Base-by-base conservation (phyloP, 495 filamentous ascomycete species). In the Lasiosphaeriaceae sp. region DNA sequence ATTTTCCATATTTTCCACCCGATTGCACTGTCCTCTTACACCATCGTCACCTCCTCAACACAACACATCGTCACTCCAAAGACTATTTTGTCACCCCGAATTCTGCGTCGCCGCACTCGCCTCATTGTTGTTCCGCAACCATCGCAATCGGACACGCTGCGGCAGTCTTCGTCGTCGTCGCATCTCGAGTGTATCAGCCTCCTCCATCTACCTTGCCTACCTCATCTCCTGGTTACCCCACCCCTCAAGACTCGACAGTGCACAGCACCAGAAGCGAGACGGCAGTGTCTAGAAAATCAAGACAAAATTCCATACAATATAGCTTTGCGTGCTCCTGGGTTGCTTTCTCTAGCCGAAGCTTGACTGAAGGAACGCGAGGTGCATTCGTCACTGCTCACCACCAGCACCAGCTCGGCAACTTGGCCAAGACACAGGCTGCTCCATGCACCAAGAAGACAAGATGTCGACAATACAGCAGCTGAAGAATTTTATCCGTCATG, bases 401-500 rank as follows among this genome's bases (percentile, higher is more conserved):
- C 39, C 14, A n/a, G 14, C 39, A 43, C 39, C 14, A n/a, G 14
- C 39, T 43, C 39, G 39, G 5, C 39, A 14, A 43, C 39, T 43
- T 14, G 5, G n/a, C 16, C 14, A 17, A 43, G 39, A 5, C 8
- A 4, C 39, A 17, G 39, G 4, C 7, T 17, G 8, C 5, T 43
- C 2, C 11, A 34, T 31, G 24, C 22, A 31, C 46, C 22, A 43
- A 44, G 39, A 43, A 20, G 57, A 53, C 63, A 77, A 54, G 57
- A 90, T 90, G 87, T 88, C 86, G 66, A 90, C 89, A 51, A 90
- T 93, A 77, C 77, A 80, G 50, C 76, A 79, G 60, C 65, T 98
- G 55, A 96, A 98, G 76, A 98, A 97, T 74, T 93, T 98, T 74
- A 95, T 98, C 75, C 90, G 94, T 56, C 94, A 97, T 78, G 93